Evolutionary conservation across 2,329 filamentous ascomycete genomes (phyloP).

Genomic region (Thelonectria blattea): DNA sequence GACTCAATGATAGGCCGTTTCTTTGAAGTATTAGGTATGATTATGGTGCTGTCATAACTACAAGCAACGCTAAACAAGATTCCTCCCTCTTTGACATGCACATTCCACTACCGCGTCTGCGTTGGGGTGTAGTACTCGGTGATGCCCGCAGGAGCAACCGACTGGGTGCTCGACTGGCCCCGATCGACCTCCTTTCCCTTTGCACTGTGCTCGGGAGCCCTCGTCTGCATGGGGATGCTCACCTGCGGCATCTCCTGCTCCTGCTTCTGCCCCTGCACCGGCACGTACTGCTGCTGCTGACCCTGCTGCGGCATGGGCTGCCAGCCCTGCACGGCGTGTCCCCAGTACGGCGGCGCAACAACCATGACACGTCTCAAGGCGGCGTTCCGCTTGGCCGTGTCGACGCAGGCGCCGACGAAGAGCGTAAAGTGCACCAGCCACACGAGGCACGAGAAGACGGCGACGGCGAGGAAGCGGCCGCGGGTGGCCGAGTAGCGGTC

Average conservation of each 20-base stretch:
- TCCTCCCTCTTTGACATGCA: neutral
- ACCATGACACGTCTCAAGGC: slow-evolving; percentile 35
- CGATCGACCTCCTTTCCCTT: slow-evolving; percentile 10
- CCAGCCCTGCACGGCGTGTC: slow-evolving; percentile 39
- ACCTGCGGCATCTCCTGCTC: slow-evolving; percentile 14
- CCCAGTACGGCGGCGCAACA: slow-evolving; percentile 40
- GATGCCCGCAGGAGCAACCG: neutral
- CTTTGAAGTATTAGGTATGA: slow-evolving; percentile 4
- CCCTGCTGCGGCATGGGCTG: slow-evolving; percentile 36
- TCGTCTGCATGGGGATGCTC: slow-evolving; percentile 31
- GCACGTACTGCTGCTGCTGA: neutral
- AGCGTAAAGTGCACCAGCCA: slow-evolving; percentile 45
- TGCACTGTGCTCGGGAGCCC: slow-evolving; percentile 3
- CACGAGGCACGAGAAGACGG: slow-evolving; percentile 35
- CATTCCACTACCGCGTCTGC: neutral
- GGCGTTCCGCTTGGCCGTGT: slow-evolving; percentile 43
- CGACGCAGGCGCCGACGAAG: slow-evolving; percentile 49
- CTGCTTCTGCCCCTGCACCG: neutral
- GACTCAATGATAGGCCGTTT: neutral
- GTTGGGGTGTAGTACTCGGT: slow-evolving; percentile 19
- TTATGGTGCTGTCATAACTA: neutral
- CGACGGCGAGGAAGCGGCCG: slow-evolving; percentile 28
- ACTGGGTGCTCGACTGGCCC: slow-evolving; percentile 12
- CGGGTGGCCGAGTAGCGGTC: slow-evolving; percentile 9
- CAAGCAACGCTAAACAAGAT: neutral